Evolutionary conservation across 306 rosid genomes (phyloP), one percentile per base, ranked within the genome.

Genomic region (Fagus crenata): DNA sequence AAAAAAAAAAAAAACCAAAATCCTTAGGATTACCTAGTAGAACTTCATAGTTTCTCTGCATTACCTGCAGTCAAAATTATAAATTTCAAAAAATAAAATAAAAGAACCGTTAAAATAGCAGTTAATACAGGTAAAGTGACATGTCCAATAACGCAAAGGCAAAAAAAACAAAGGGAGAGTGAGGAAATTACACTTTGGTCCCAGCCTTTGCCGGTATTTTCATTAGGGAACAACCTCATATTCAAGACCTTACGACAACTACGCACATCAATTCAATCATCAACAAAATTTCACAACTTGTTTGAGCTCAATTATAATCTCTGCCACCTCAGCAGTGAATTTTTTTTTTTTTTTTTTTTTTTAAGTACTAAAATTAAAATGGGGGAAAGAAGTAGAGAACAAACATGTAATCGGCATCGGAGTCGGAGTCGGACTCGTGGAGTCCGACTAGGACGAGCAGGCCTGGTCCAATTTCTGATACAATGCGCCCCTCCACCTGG

Each of bases 221-320:
- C 95, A 84, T 92, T 90, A 2, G 90, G 77, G 86, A 92, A 94
- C 80, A 94, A 72, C 51, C 97, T 88, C 98, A 94, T 92, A 49
- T 94, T 94, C 89, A 94, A 86, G 14, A 90, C 98, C 86, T 94
- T 94, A 56, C 97, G 82, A 78, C 97, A 94, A 84, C 97, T 91
- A 84, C 71, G 77, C 32, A 33, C 28, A 71, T 9, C 5, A 60
- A 35, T 71, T 28, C 73, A 32, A 22, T 22, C 28, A 22, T 22
- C 28, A 22, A 22, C 28, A 22, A 22, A 22, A 22, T 22, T 22
- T 22, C 28, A 22, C 28, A 22, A 22, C 28, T 22, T 22, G 28
- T 22, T 22, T 22, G 28, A 22, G 28, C 28, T 22, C 28, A 22
- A 22, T 22, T 22, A 22, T 22, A 22, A 22, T 22, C 28, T 22